Percentiles rank a stretch among this genome's conserved stretches.
Conservation (phyloP, 1,284 basidiomycete species). For the Fistulina hepatica region DNA sequence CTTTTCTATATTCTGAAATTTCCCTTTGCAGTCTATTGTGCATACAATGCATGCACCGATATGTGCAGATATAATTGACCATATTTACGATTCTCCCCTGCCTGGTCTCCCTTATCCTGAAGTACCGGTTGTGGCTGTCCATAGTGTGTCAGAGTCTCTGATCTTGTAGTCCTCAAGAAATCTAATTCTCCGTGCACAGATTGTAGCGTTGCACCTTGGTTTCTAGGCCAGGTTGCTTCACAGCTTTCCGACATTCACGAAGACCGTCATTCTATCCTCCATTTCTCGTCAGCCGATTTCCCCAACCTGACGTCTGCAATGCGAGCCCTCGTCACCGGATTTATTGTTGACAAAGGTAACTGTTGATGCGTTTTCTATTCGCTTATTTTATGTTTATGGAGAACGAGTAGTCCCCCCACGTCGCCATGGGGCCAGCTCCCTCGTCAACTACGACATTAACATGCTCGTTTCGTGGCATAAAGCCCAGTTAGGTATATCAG, state of each 20-base stretch:
- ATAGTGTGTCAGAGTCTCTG: no score
- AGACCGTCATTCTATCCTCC: no score
- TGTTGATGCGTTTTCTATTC: constrained; percentile 7
- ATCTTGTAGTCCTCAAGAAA: no score
- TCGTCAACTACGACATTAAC: constrained; percentile 51
- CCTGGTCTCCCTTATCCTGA: constrained; percentile 42
- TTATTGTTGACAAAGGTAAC: constrained; percentile 27
- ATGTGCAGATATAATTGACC: constrained; percentile 29
- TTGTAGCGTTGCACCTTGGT: no score
- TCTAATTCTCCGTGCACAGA: no score
- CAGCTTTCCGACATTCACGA: no score
- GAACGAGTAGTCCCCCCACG: constrained; percentile 21
- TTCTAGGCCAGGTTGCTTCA: no score
- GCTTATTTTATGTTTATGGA: constrained; percentile 1
- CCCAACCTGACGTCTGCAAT: constrained; percentile 41
- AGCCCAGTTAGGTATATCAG: constrained; percentile 24
- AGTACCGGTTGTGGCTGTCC: constrained; percentile 43
- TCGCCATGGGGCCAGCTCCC: constrained; percentile 35
- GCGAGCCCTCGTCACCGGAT: constrained; percentile 44
- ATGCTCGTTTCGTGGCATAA: constrained; percentile 48
- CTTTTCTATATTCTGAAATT: constrained; percentile 4
- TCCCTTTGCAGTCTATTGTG: constrained; percentile 29
- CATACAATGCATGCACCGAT: constrained; percentile 33
- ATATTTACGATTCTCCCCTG: constrained; percentile 29
- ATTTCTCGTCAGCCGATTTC: constrained; percentile 47